Evolutionary conservation across 805 yeast species (phyloP), one percentile per base, ranked within the genome.

Genomic region (Suhomyces kilbournensis): DNA sequence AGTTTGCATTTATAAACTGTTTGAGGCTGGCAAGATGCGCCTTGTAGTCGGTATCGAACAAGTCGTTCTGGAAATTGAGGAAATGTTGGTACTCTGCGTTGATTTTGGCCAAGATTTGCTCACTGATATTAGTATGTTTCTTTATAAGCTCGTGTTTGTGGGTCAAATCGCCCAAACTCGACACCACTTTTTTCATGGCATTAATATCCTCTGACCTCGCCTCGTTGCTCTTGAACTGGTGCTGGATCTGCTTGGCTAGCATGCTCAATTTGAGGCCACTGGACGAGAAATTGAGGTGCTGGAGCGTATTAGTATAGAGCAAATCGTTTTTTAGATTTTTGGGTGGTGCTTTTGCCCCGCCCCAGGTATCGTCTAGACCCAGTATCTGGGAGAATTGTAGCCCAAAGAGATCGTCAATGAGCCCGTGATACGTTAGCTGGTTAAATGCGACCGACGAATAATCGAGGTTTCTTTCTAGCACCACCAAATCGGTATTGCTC

Each of bases 341-440:
- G 10, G 82, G 63, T 57, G 90, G 96, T 63, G 88, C 91, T 17
- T 90, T 30, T 1, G 9, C 40, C 5, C 26, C 25, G 9, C 39
- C 47, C 42, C 42, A 38, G 12, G 10, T 23, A 2, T 12, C 23
- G 9, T 17, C 47, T 7, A 40, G n/a, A 12, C 23, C 23, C 10
- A 12, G 15, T 2, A 47, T 28, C 39, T 52, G 54, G 48, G 47
- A 7, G 25, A 76, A 63, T 12, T 77, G 72, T 5, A 85, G 70
- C 4, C 80, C 82, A 57, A 83, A 76, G 10, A 83, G 65, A 59
- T 92, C 97, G 64, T 88, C 92, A 19, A 91, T 72, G 14, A 94
- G 72, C 0, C 98, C 99, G 15, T 81, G 75, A 65, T 92, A 93
- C 2, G 90, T 88, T 59, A 92, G 69, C 60, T 92, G 97, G 23